Evolutionary conservation across 225 moss, liverwort and hornwort species (phyloP), one percentile per base, ranked within the genome.

Genomic region (Straminergon stramineum): DNA sequence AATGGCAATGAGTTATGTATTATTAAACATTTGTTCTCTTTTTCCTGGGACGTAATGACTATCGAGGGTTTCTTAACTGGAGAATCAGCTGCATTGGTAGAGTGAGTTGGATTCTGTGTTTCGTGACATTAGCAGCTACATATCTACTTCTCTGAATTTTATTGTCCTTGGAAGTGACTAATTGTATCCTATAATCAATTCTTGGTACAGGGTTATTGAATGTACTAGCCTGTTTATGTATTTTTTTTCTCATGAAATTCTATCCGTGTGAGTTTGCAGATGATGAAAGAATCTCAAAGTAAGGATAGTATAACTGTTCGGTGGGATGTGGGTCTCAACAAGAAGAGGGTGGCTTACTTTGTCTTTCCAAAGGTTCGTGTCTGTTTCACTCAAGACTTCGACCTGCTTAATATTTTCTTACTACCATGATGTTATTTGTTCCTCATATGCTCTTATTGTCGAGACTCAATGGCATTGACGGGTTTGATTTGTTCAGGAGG

Each of bases 241-340:
- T 89, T 64, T 81, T 39, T 70, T 91, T 73, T 41, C 78, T 90
- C n/a, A 88, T 62, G 69, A 81, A 39, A 43, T 77, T 48, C 34
- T 67, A 75, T 37, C 31, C 84, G 67, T 84, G n/a, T 60, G 87
- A 74, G 65, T 86, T 35, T 87, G 90, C 97, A 98, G 97, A 99
- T 99, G 99, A 99, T 99, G 99, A 99, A 99, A 90, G 99, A 99
- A 87, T 97, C 99, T 87, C 99, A 99, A 88, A 99, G 97, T 86
- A 99, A 99, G 92, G 99, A 99, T 92, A 96, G 91, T 70, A 97
- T 99, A 67, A 97, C 95, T 69, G 97, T 99, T 41, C 97, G 99
- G 26, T 99, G 99, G 99, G 99, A 99, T 88, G 93, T 99, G 48
- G 97, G 97, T 89, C 94, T 99, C 7, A 99, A 97, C 85, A 99